Conservation (phyloP, 2,329 filamentous ascomycete species). For the Arthrinium puccinioides region DNA sequence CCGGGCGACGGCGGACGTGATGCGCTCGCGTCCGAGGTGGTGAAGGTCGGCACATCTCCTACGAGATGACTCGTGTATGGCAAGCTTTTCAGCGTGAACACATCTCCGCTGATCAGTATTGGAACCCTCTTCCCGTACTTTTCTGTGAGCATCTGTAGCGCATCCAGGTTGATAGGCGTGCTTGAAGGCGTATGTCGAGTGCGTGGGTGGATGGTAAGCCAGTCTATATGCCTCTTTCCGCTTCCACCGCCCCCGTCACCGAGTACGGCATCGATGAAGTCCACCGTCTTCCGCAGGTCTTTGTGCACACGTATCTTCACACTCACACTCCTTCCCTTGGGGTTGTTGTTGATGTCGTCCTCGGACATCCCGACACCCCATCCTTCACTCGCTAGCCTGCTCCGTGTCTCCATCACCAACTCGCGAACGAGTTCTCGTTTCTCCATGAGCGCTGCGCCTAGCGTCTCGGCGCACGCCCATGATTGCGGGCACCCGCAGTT, state of each 20-base stretch:
- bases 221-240: constrained; percentile 51
- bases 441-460: constrained; percentile 65
- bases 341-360: constrained; percentile 30
- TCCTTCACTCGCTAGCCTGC: constrained; percentile 41
- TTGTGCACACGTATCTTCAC: constrained; percentile 65
- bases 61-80: constrained; percentile 32
- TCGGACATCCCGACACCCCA: constrained; percentile 39
- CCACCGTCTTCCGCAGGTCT: constrained; percentile 52
- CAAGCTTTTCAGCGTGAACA: constrained; percentile 49
- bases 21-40: constrained; percentile 2
- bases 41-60: constrained; percentile 14
- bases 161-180: constrained; percentile 53
- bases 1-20: not conserved
- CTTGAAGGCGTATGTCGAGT: constrained; percentile 53
- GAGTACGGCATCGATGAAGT: constrained; percentile 57
- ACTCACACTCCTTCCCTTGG: constrained; percentile 51
- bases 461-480: constrained; percentile 61
- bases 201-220: constrained; percentile 64
- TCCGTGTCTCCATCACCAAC: constrained; percentile 54
- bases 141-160: constrained; percentile 47
- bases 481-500: constrained; percentile 70
- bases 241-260: constrained; percentile 28
- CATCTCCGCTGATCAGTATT: constrained; percentile 61
- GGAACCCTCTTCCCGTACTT: constrained; percentile 49
- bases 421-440: constrained; percentile 56